Evolutionary conservation across 257 asterid species (phyloP).

Genomic region (Misopates orontium): DNA sequence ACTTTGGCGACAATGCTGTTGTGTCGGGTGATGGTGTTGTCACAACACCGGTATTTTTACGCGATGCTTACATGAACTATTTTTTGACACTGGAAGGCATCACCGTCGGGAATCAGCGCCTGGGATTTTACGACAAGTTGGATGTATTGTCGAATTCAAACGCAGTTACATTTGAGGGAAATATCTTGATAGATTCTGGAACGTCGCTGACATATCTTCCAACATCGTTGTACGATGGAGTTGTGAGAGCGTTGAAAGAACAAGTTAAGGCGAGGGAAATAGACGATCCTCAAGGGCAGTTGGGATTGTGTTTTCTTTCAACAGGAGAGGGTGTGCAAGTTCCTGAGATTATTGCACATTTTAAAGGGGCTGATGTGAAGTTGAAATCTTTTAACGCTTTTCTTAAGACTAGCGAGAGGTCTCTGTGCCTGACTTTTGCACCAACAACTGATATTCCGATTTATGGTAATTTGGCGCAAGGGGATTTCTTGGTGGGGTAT

Average conservation of each 20-base stretch:
- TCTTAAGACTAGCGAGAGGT: neutral
- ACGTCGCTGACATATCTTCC: constrained; percentile 36
- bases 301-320: constrained; percentile 28
- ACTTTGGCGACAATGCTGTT: constrained; percentile 41
- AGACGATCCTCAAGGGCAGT: constrained; percentile 19
- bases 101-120: constrained; percentile 29
- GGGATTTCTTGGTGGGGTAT: constrained; percentile 50
- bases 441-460: constrained; percentile 10
- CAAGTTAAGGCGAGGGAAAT: constrained; percentile 13
- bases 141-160: neutral
- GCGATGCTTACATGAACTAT: constrained; percentile 34
- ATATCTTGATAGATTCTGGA: constrained; percentile 50
- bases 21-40: constrained; percentile 42
- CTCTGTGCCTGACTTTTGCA: constrained; percentile 32
- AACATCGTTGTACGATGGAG: neutral
- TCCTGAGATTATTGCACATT: constrained; percentile 29
- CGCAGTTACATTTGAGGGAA: constrained; percentile 22
- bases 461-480: constrained; percentile 46
- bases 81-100: constrained; percentile 52
- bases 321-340: neutral
- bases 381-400: constrained; percentile 29
- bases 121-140: neutral
- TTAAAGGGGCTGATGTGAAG: constrained; percentile 41
- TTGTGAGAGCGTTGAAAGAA: constrained; percentile 1
- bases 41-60: constrained; percentile 46